Base-by-base conservation (phyloP, 352 stramenopile species). In the Globisporangium emineosum region DNA sequence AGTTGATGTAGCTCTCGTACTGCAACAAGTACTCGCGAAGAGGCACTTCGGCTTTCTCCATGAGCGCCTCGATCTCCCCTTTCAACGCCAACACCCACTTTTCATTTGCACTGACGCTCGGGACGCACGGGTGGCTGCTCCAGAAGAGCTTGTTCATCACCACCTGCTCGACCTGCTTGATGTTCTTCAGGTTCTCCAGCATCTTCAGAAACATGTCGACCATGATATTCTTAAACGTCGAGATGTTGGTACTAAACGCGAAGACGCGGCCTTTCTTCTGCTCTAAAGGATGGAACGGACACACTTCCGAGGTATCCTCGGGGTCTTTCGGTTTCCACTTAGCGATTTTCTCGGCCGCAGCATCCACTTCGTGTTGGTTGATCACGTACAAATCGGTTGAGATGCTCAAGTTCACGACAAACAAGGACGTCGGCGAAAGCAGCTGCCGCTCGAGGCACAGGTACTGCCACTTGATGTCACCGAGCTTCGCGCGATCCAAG, bases 121-220 rank as follows among this genome's bases (percentile, higher is more conserved):
- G 77, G 4, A 98, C 83, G 43, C 91, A 86, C 10, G 94, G 94
- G 62, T 98, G 85, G 53, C 90, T 92, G 60, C 88, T 94, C 94
- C 94, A 98, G 53, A 98, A 98, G 0, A 98, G 77, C 63, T 96
- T 95, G 65, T 96, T 92, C 94, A 98, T 98, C 30, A 98, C 91
- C 25, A 82, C 73, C 42, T 96, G 83, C 71, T 98, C 94, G 9
- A 94, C 83, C 65, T 94, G 86, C 60, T 90, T 91, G 66, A 94
- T 93, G 54, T 81, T 83, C 66, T 92, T 93, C 5, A 93, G 64
- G 37, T 84, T 91, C 37, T 94, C 86, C 6, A 92, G 70, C 68
- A 89, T 91, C 29, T 89, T 92, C 57, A 86, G 73, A 35, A 93
- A 90, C 40, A 93, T 81, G 23, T 91, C 83, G 29, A 87, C 56